A percentile compares a stretch with the other conserved stretches of the same genome.
These are phyloP conservation scores for Tricholoma matsutake DNA, from an alignment of 768 basidiomycete genomes.

Conservation along the genomic window DNA sequence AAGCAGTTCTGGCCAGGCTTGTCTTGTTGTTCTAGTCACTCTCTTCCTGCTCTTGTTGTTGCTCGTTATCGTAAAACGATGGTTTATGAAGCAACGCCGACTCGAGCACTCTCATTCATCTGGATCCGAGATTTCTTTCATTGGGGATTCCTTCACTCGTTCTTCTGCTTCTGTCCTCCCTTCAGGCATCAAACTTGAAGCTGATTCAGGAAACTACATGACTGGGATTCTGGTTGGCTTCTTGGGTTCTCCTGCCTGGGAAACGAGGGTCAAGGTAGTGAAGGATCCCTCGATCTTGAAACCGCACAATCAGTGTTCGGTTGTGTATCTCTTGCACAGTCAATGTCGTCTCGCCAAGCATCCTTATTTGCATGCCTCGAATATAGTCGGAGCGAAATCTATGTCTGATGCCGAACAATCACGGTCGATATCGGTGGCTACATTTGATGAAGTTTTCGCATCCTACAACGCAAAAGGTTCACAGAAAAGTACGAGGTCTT, in stretches of 20 bases:
- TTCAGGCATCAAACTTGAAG: conserved; percentile 3
- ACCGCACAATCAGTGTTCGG: conserved; percentile 18
- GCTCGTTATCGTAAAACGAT: conserved; percentile 25
- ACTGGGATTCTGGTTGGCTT: conserved; percentile 42
- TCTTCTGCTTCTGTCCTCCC: conserved; percentile 18
- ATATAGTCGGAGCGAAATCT: neutral
- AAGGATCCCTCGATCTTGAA: conserved; percentile 15
- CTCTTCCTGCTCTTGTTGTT: conserved; percentile 20
- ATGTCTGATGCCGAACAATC: neutral
- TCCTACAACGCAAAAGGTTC: conserved; percentile 4
- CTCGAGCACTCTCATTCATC: neutral
- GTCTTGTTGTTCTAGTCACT: conserved; percentile 25
- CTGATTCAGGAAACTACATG: conserved; percentile 16
- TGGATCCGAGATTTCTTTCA: conserved; percentile 2
- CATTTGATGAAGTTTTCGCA: conserved; percentile 8
- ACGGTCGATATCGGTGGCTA: conserved; percentile 17
- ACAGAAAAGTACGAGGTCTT: conserved; percentile 12
- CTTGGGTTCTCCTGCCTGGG: conserved; percentile 44
- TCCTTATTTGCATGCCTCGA: conserved; percentile 6
- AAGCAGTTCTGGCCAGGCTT: conserved; percentile 13
- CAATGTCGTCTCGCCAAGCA: conserved; percentile 13
- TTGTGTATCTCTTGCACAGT: conserved; percentile 16
- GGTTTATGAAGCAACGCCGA: conserved; percentile 28
- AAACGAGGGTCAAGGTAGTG: conserved; percentile 31
- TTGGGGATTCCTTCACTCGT: conserved; percentile 11